Percentiles rank a stretch among this genome's conserved stretches.
Evolutionary conservation across 768 basidiomycete genomes (phyloP).

Genomic region (Auriscalpium microsporum): DNA sequence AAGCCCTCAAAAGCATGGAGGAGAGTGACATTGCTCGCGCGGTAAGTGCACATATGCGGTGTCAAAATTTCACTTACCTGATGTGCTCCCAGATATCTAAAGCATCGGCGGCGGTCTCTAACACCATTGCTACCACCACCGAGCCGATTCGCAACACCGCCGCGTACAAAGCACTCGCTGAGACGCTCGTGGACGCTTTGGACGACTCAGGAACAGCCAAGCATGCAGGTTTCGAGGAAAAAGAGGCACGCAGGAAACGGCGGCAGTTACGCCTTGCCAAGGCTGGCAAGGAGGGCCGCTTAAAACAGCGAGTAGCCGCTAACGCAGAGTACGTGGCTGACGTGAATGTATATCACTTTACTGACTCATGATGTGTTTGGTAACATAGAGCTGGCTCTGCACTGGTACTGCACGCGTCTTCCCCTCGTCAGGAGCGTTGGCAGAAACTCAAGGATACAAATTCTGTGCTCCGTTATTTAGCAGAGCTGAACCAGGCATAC

Average conservation of each 20-base stretch:
- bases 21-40: constrained; percentile 89
- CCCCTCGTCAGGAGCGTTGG: constrained; percentile 74
- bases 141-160: constrained; percentile 96
- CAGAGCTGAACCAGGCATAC: constrained; percentile 57
- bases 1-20: constrained; percentile 88
- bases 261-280: constrained; percentile 77
- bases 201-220: constrained; percentile 91
- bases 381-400: constrained; percentile 73
- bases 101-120: constrained; percentile 80
- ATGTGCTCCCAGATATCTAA: constrained; percentile 55
- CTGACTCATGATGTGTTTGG: neutral
- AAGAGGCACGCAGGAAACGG: constrained; percentile 76
- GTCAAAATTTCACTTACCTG: neutral
- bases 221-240: constrained; percentile 94
- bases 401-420: constrained; percentile 76
- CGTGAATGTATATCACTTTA: no score
- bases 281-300: constrained; percentile 63
- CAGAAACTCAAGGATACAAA: constrained; percentile 72
- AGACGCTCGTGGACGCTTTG: constrained; percentile 84
- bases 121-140: constrained; percentile 79
- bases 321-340: constrained; percentile 66
- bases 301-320: constrained; percentile 51
- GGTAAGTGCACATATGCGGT: constrained; percentile 33
- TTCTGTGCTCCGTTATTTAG: constrained; percentile 57
- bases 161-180: constrained; percentile 86